Percentiles rank a stretch among this genome's conserved stretches.
These are phyloP conservation scores for Yarrowia alimentaria DNA, from an alignment of 805 yeast genomes.

Conservation along the genomic window DNA sequence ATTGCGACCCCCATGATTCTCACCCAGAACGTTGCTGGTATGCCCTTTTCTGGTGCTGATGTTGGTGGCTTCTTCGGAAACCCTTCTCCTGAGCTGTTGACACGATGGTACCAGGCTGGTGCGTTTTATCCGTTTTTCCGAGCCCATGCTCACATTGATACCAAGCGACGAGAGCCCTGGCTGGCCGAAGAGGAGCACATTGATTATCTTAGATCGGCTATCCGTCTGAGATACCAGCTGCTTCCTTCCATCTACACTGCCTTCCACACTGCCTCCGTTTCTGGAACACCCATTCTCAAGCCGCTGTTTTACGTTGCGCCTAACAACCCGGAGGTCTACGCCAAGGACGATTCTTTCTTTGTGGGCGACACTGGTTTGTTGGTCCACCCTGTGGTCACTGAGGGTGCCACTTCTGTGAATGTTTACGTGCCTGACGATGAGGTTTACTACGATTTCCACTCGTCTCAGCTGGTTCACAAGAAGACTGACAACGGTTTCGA, in stretches of 20 bases:
- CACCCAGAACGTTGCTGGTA: constrained; percentile 75
- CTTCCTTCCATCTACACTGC: constrained; percentile 79
- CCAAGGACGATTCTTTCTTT: constrained; percentile 79
- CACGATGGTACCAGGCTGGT: constrained; percentile 96
- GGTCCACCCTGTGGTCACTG: constrained; percentile 75
- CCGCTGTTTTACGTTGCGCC: constrained; percentile 40
- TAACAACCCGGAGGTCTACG: constrained; percentile 47
- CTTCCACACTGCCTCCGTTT: constrained; percentile 59
- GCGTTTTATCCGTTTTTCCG: constrained; percentile 95
- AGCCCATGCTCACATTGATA: constrained; percentile 94
- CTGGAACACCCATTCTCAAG: constrained; percentile 65
- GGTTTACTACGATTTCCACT: constrained; percentile 41
- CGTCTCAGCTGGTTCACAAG: constrained; percentile 3
- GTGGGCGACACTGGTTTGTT: constrained; percentile 68
- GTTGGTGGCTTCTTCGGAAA: constrained; percentile 96
- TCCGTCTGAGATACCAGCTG: constrained; percentile 68
- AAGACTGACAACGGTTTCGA: constrained; percentile 27
- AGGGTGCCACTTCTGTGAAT: constrained; percentile 44
- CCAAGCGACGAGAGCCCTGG: constrained; percentile 92
- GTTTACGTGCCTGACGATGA: constrained; percentile 52
- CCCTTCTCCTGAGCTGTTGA: constrained; percentile 74
- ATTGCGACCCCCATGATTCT: constrained; percentile 84
- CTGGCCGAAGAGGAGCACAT: constrained; percentile 73
- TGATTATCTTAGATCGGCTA: constrained; percentile 62
- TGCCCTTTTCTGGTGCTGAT: constrained; percentile 94